Conservation (phyloP, 768 basidiomycete genomes). For the Hydnomerulius pinastri region DNA sequence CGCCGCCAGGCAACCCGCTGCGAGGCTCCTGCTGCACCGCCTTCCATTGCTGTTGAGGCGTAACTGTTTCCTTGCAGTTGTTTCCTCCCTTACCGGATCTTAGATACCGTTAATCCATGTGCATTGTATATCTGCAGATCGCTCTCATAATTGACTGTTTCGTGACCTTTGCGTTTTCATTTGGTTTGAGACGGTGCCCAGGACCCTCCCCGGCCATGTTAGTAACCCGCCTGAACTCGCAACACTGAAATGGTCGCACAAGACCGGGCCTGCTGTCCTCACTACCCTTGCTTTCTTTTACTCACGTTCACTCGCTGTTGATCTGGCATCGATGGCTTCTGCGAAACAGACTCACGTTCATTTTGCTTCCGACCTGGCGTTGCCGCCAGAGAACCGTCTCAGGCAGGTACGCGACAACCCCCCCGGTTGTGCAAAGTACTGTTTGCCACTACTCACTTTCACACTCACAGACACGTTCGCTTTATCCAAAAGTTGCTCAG, state of each 20-base stretch:
- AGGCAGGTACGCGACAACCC: constrained; percentile 26
- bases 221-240: constrained; percentile 8
- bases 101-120: constrained; percentile 9
- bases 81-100: constrained; percentile 1
- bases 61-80: not conserved
- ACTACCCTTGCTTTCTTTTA: not conserved
- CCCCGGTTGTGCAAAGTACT: too few relatives aligned
- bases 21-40: not conserved
- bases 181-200: not conserved
- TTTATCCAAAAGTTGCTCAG: constrained; percentile 45
- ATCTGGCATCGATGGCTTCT: constrained; percentile 26
- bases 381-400: constrained; percentile 34
- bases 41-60: not conserved
- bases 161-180: constrained; percentile 4
- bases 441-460: not conserved
- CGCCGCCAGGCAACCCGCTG: constrained; percentile 3
- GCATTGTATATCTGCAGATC: constrained; percentile 7
- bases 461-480: constrained; percentile 22
- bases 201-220: constrained; percentile 4
- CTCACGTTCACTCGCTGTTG: constrained; percentile 8
- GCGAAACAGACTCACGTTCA: constrained; percentile 27
- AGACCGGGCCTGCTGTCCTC: not conserved
- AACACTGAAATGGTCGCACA: not conserved
- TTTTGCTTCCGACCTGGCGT: constrained; percentile 33
- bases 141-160: constrained; percentile 11